Evolutionary conservation across 2,329 filamentous ascomycete species (phyloP), one percentile per base, ranked within the genome.

Genomic region (Helotiales sp.): DNA sequence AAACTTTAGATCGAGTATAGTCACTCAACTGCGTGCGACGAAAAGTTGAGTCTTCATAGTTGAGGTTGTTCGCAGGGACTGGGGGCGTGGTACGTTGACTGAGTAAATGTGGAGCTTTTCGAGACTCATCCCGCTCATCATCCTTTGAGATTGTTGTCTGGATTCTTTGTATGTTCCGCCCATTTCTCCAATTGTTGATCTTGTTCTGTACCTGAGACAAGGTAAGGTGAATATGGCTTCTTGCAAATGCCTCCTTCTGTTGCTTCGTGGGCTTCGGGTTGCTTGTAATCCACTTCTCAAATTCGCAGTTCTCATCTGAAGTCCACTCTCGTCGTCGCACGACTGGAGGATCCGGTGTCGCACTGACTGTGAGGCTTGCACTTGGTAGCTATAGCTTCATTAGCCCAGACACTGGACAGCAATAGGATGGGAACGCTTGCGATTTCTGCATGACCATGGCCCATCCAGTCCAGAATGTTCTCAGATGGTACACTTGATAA

Each of bases 211-310:
- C 46, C 17, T 48, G 46, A 3, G 22, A 19, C 29, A 30, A 10
- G 5, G 46, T 48, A n/a, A 48, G 46, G 5, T 10, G 5, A n/a
- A n/a, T 13, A 48, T 48, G 25, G 24, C 24, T 30, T 4, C 5
- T 30, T 30, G 46, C 46, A 15, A 48, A 48, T 10, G 29, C 46
- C 9, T 15, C 6, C 13, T 48, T 48, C n/a, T 48, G 24, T 30
- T 13, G 46, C 15, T 30, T 48, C 25, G 46, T 48, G 12, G 46
- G 46, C 15, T 48, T 48, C 15, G 46, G 25, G 27, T 48, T 48
- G 25, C 17, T 48, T 30, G 46, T 48, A 48, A 48, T 48, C 46
- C 46, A 48, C 30, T 48, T 12, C 19, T 48, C 46, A n/a, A 48
- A 48, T 5, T 17, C 9, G 24, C 46, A 25, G 24, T 48, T 48